phyloP scores from a whole-genome alignment of 306 rosid genomes.

The Lagenaria siceraria region DNA sequence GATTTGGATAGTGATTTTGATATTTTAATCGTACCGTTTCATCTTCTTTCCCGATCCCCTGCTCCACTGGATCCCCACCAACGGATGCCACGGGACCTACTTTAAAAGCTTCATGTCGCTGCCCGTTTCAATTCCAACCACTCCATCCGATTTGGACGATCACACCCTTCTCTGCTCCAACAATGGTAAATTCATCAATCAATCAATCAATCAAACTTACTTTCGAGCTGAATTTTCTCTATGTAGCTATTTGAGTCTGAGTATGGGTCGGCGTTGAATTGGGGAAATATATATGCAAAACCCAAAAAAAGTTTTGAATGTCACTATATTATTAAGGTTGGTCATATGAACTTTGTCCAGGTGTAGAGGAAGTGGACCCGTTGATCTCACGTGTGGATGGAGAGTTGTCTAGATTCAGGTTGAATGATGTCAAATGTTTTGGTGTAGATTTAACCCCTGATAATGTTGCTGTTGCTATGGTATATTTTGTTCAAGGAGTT shows the following conservation, averaged over 20 bases:
- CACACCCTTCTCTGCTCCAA: not conserved
- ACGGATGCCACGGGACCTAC: not conserved
- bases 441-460: slow-evolving; percentile 87
- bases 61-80: not conserved
- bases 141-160: not conserved
- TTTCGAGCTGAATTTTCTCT: not conserved
- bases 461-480: slow-evolving; percentile 88
- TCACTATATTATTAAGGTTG: not conserved
- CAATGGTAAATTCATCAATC: not conserved
- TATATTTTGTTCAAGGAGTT: slow-evolving; percentile 97
- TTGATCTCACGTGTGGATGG: slow-evolving; percentile 25
- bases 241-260: not conserved
- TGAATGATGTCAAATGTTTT: slow-evolving; percentile 32
- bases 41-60: not conserved
- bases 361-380: slow-evolving; percentile 44
- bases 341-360: slow-evolving; percentile 23
- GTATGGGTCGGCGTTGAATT: not conserved
- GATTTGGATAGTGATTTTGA: not conserved
- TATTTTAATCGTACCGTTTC: not conserved
- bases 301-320: not conserved
- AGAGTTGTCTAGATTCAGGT: slow-evolving; percentile 29
- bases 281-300: not conserved
- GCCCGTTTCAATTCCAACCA: not conserved
- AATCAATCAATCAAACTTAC: not conserved
- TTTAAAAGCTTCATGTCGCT: not conserved